Conservation (phyloP, 129 eudicot species). For the Arctium minus region DNA sequence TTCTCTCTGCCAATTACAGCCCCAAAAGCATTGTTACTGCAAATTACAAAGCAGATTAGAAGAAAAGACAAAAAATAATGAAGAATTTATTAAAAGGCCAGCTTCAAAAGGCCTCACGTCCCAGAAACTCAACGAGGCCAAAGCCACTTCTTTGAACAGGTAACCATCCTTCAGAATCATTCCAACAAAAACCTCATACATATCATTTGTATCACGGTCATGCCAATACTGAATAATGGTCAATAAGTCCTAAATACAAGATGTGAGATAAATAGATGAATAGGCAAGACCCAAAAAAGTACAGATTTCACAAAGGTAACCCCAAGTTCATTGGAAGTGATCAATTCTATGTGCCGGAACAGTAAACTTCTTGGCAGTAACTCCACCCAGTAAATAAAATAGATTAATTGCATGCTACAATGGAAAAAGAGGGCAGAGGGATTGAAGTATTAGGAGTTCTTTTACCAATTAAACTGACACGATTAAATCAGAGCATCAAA, state of each 20-base stretch:
- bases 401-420: not conserved
- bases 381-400: constrained; percentile 58
- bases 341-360: constrained; percentile 63
- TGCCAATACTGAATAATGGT: constrained; percentile 63
- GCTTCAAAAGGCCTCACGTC: constrained; percentile 67
- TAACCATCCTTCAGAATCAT: constrained; percentile 87
- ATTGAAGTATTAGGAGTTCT: no score
- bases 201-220: constrained; percentile 61
- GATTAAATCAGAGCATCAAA: no score
- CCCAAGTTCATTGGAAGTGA: constrained; percentile 80
- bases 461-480: not conserved
- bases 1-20: constrained; percentile 63
- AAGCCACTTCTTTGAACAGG: constrained; percentile 61
- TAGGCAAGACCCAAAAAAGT: not conserved
- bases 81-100: constrained; percentile 35
- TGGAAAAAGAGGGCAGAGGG: no score
- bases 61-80: not conserved
- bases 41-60: constrained; percentile 10
- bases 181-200: constrained; percentile 75
- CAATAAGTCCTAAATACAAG: constrained; percentile 56
- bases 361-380: constrained; percentile 43
- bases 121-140: constrained; percentile 65
- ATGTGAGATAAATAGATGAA: not conserved
- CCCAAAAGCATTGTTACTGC: constrained; percentile 82
- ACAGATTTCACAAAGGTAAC: constrained; percentile 1